A percentile compares a stretch with the other conserved stretches of the same genome.
phyloP scores from a whole-genome alignment of 768 basidiomycete species.

The Phanerochaete sordida region DNA sequence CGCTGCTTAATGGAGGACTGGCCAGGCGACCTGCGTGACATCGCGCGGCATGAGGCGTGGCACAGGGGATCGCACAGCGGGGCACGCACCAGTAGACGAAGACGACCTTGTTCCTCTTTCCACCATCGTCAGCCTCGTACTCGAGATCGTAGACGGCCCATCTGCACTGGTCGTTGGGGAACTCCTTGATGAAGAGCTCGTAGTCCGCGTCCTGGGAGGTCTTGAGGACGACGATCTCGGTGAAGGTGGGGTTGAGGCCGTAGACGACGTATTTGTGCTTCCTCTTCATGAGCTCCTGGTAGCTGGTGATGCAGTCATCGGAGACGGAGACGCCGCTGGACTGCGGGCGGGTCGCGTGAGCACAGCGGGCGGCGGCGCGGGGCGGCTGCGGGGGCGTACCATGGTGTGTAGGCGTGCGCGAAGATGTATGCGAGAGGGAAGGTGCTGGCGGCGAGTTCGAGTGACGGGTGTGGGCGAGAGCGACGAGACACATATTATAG shows the following conservation, averaged over 20 bases:
- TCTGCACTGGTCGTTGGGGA: slow-evolving; percentile 74
- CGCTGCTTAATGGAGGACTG: slow-evolving; percentile 81
- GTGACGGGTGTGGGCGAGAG: slow-evolving; percentile 6
- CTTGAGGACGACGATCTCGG: slow-evolving; percentile 80
- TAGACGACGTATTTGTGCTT: slow-evolving; percentile 84
- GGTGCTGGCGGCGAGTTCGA: slow-evolving; percentile 3
- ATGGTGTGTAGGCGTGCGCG: slow-evolving; percentile 10
- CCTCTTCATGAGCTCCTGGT: slow-evolving; percentile 66
- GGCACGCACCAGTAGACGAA: slow-evolving; percentile 74
- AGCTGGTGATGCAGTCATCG: slow-evolving; percentile 53
- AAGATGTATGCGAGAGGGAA: slow-evolving; percentile 2
- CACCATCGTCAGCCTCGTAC: slow-evolving; percentile 68
- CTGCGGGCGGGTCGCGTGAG: slow-evolving; percentile 23
- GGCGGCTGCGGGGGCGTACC: neutral
- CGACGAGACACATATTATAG: slow-evolving; percentile 2
- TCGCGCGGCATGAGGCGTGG: slow-evolving; percentile 9
- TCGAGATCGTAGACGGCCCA: slow-evolving; percentile 96
- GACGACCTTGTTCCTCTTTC: slow-evolving; percentile 81
- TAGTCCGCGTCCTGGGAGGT: slow-evolving; percentile 48
- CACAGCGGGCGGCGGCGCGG: neutral
- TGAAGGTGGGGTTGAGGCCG: slow-evolving; percentile 52
- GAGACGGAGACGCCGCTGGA: slow-evolving; percentile 68
- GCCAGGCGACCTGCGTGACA: slow-evolving; percentile 73
- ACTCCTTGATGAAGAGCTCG: slow-evolving; percentile 67
- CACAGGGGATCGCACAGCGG: neutral